Conservation (phyloP, 2,329 filamentous ascomycete species). For the Chaetomium olivaceum region DNA sequence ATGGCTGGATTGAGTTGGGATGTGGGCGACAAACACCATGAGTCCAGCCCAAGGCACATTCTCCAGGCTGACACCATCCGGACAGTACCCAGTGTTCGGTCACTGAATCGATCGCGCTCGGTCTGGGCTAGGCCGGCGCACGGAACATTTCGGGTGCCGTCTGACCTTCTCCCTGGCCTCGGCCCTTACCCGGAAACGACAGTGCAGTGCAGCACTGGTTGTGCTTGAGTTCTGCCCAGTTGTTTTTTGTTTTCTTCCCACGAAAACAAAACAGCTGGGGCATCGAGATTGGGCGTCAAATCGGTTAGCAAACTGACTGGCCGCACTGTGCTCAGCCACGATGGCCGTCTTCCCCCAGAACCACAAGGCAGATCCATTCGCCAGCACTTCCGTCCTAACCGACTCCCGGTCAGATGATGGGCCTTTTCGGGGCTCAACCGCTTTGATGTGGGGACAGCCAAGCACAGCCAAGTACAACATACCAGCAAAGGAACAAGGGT, state of each 20-base stretch:
- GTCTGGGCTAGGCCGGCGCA: neutral
- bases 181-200: neutral
- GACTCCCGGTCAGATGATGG: constrained; percentile 14
- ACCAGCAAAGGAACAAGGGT: neutral
- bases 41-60: neutral
- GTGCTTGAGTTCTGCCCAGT: too few species aligned
- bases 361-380: neutral
- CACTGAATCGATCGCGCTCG: constrained; percentile 1
- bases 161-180: neutral
- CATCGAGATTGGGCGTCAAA: neutral
- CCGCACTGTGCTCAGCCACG: neutral
- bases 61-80: neutral
- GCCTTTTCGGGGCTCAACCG: neutral
- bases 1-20: neutral
- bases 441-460: neutral
- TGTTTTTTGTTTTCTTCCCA: neutral
- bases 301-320: neutral
- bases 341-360: neutral
- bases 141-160: neutral
- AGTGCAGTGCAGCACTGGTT: neutral
- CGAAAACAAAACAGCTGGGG: neutral
- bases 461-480: neutral
- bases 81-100: constrained; percentile 4
- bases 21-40: neutral
- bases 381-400: constrained; percentile 1